Evolutionary conservation across 169 alveolate genomes (phyloP), one percentile per base, ranked within the genome.

Genomic region (Plasmodium cynomolgi): DNA sequence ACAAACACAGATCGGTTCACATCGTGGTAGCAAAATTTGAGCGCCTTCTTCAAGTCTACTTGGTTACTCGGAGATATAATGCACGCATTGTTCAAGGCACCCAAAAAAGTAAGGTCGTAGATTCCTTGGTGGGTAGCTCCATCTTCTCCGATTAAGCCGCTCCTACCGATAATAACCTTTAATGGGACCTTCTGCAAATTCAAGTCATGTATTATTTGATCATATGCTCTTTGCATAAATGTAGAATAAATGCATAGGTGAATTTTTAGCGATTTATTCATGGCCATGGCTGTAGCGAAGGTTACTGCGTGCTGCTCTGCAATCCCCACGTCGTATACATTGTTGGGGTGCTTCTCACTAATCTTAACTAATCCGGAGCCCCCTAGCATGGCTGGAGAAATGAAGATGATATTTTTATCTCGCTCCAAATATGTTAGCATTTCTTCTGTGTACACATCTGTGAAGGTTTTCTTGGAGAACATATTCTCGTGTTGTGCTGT

Each of bases 251-350:
- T 96, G 33, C 96, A 94, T 75, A 97, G 93, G 84, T 96, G 96
- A 39, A 98, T 97, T 73, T 96, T 97, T 62, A 95, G 91, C 4
- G 84, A 90, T 8, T 97, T 98, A 79, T 93, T 96, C 72, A 95
- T 93, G 3, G 98, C 98, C 93, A 97, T 83, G 20, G 98, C 98
- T 1, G 98, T 98, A 23, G 97, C 91, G 62, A 98, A 97, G 23
- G 98, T 97, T 37, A 96, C 97, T 11, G 98, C 98, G 84, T 98
- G 98, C 90, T 97, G 99, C 84, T 98, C 99, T 3, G 98, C 98
- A 29, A 98, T 98, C 13, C 98, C 99, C 0, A 98, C 99, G 84
- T 98, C 99, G 81, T 97, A 97, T 84, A 94, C 95, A 91, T 97
- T 95, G 23, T 95, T 92, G n/a, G 97, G 97, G 84, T 73, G 95